phyloP scores from a whole-genome alignment of 1,284 basidiomycete genomes.

The Melampsora larici-populina region DNA sequence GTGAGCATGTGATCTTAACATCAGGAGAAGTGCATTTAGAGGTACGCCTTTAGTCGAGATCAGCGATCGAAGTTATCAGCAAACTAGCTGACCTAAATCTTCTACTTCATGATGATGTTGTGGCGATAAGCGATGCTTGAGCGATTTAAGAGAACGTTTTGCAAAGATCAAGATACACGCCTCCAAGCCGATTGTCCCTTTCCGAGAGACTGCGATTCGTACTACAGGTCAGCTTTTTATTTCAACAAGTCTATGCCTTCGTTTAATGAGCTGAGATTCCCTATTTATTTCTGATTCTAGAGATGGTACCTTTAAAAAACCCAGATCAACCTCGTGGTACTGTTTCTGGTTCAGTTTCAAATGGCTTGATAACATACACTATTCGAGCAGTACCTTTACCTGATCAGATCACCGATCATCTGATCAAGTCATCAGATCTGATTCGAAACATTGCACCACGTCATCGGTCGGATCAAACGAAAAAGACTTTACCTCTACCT shows the following conservation, averaged over 20 bases:
- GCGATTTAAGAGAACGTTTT: constrained; percentile 90
- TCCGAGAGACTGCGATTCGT: constrained; percentile 88
- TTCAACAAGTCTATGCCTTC: neutral
- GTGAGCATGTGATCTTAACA: constrained; percentile 94
- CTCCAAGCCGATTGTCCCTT: constrained; percentile 94
- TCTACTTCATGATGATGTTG: constrained; percentile 41
- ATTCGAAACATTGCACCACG: constrained; percentile 18
- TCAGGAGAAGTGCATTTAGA: constrained; percentile 96
- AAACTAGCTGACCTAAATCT: constrained; percentile 9
- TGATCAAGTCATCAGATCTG: constrained; percentile 52
- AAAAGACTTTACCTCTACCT: constrained; percentile 50
- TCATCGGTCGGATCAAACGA: constrained; percentile 45
- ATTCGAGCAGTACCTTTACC: constrained; percentile 81
- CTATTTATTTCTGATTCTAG: constrained; percentile 52
- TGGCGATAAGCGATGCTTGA: constrained; percentile 72
- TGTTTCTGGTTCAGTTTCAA: constrained; percentile 66
- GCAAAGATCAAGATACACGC: constrained; percentile 87
- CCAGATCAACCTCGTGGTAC: constrained; percentile 72
- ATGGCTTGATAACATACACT: constrained; percentile 74
- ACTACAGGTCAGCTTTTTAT: constrained; percentile 61
- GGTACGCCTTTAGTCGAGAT: constrained; percentile 57
- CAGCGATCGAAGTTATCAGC: neutral
- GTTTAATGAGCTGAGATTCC: neutral
- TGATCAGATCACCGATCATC: constrained; percentile 64
- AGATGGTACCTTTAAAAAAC: constrained; percentile 84